These are phyloP conservation scores for Scolecobasidium constrictum DNA, from an alignment of 2,329 filamentous ascomycete genomes.

Conservation along the genomic window DNA sequence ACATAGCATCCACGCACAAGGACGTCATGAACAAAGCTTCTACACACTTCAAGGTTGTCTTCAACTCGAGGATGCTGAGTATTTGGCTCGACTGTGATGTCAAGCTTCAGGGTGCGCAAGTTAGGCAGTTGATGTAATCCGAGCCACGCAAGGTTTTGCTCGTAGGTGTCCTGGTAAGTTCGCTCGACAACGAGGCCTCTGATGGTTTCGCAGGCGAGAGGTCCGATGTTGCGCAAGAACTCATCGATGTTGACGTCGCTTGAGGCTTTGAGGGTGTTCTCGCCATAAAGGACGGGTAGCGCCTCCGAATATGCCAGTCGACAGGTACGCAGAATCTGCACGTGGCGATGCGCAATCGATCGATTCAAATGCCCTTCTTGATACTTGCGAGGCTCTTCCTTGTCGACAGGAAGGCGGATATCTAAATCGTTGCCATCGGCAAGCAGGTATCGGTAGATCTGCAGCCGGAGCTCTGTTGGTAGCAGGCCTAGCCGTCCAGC, in stretches of 20 bases:
- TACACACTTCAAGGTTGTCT: too few relatives aligned
- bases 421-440: slow-evolving; percentile 5
- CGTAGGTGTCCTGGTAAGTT: too few relatives aligned
- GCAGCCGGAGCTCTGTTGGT: slow-evolving; percentile 35
- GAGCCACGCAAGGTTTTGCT: too few relatives aligned
- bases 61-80: too few relatives aligned
- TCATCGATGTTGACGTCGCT: neutral
- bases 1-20: too few relatives aligned
- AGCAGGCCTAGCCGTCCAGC: slow-evolving; percentile 13
- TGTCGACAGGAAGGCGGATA: too few relatives aligned
- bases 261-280: neutral
- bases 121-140: too few relatives aligned
- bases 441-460: slow-evolving; percentile 31
- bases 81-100: too few relatives aligned
- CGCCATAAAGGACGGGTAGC: neutral
- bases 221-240: neutral
- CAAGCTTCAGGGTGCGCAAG: too few relatives aligned
- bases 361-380: neutral
- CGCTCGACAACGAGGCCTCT: neutral
- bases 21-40: too few relatives aligned
- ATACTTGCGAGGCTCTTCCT: too few relatives aligned
- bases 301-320: neutral
- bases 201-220: neutral
- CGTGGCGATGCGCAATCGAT: neutral
- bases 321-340: neutral